Base-by-base conservation (phyloP, 2,329 filamentous ascomycete species). In the Myriangium duriaei region DNA sequence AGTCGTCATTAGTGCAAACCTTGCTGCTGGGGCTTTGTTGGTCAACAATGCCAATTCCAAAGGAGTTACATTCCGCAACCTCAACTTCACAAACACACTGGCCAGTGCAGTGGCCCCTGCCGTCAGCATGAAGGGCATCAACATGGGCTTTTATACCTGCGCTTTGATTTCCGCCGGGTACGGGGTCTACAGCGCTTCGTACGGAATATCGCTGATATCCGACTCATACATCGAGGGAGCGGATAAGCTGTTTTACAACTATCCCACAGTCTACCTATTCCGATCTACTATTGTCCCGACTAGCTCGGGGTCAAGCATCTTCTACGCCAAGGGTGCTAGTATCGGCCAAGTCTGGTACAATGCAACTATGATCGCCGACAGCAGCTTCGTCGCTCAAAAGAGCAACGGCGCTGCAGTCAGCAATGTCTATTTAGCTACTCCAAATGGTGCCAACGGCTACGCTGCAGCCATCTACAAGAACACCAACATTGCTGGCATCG, bases 181-280 rank as follows among this genome's bases (percentile, higher is more conserved):
- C 7, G 45, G 47, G 15, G 51, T 48, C 2, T 49, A 57, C 7
- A 52, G 46, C 3, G 45, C 54, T 5, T 49, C 52, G 1, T 45
- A 49, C 7, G 58, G 60, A 2, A 49, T 59, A 0, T 55, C 53
- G 1, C 44, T 68, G 16, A 55, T 68, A 14, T 59, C 61, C 9
- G 57, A 65, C 43, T 64, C 61, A 0, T 66, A 66, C 40, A 53
- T 68, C 5, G 61, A 67, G 41, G 63, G 60, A 2, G 43, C 53
- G 5, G 59, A 63, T 35, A 65, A 65, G 44, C 44, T 63, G 1
- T 55, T 68, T 34, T 61, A 59, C 40, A 56, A 58, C 21, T 60
- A 56, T 9, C 56, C 59, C 0, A 59, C 58, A 7, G 41, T 64
- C 0, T 67, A 67, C 39, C 42, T 68, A 0, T 68, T 60, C 41